phyloP scores from a whole-genome alignment of 371 early-diverging fungal genomes.

The Quaeritorhiza haematococci region DNA sequence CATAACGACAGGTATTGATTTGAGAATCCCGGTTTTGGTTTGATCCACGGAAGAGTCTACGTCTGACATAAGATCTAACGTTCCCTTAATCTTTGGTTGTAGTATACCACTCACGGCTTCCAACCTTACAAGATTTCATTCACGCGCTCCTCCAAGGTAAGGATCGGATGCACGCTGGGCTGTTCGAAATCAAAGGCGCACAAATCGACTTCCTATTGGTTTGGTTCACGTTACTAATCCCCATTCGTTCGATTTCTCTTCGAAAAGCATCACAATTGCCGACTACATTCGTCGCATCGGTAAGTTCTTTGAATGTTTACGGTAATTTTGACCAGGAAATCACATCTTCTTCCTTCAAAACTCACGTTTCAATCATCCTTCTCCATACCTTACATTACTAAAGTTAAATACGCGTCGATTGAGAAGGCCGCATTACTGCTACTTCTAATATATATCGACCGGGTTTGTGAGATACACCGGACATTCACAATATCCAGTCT shows the following conservation, averaged over 20 bases:
- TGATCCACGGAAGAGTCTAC: too few species aligned
- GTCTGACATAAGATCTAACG: too few species aligned
- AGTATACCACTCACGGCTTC: conserved; percentile 73
- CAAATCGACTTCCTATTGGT: too few species aligned
- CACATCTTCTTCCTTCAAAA: not conserved
- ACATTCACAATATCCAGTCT: conserved; percentile 62
- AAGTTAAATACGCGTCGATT: conserved; percentile 85
- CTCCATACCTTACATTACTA: too few species aligned
- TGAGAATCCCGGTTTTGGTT: too few species aligned
- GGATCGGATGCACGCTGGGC: too few species aligned
- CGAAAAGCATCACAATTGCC: conserved; percentile 67
- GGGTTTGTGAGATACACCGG: conserved; percentile 50
- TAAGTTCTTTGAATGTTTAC: not conserved
- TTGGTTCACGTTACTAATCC: too few species aligned
- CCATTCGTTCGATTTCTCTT: too few species aligned
- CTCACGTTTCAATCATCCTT: conserved; percentile 53
- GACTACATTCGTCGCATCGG: too few species aligned
- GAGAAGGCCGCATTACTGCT: conserved; percentile 83
- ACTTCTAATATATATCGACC: conserved; percentile 90
- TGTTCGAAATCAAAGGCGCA: too few species aligned
- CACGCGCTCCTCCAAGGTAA: conserved; percentile 93
- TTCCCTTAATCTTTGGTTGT: too few species aligned
- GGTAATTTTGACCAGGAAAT: not conserved
- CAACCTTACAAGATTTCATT: conserved; percentile 92
- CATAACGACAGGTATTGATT: conserved; percentile 86